Evolutionary conservation across 805 yeast genomes (phyloP).

Genomic region (Hanseniaspora mollemarum): DNA sequence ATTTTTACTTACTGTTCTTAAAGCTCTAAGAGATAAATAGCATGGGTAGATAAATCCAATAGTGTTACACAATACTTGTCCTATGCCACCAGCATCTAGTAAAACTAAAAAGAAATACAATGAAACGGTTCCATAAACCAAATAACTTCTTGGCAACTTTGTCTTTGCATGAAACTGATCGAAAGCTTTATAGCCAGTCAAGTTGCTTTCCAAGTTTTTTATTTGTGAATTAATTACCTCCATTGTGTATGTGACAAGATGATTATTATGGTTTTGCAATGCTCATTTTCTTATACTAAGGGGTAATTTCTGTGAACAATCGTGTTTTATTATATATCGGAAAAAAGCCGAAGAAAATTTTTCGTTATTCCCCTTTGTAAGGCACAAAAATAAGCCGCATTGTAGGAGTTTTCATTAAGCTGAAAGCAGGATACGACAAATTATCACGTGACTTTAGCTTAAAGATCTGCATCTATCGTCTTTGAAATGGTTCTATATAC

Average conservation of each 20-base stretch:
- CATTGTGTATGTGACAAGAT: neutral
- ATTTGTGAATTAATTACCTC: constrained; percentile 4
- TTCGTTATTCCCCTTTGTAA: too few relatives aligned
- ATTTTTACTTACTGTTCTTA: constrained; percentile 51
- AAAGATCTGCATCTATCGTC: too few relatives aligned
- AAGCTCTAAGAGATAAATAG: constrained; percentile 73
- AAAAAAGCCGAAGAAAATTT: neutral
- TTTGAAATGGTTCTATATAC: too few relatives aligned
- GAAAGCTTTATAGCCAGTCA: constrained; percentile 28
- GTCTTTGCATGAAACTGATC: constrained; percentile 36
- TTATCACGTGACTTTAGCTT: too few relatives aligned
- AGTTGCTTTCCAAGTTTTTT: constrained; percentile 18
- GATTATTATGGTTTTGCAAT: neutral
- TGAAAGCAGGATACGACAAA: too few relatives aligned
- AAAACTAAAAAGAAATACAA: constrained; percentile 69
- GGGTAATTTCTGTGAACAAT: neutral
- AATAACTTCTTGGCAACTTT: constrained; percentile 72
- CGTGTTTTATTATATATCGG: neutral
- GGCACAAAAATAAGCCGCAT: too few relatives aligned
- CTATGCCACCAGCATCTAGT: constrained; percentile 86
- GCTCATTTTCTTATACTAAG: neutral
- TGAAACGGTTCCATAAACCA: constrained; percentile 52
- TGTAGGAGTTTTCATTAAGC: too few relatives aligned
- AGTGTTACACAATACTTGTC: constrained; percentile 83
- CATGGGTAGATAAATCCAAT: constrained; percentile 89